Evolutionary conservation across 192 early-diverging fungal species (phyloP).

Genomic region (Rhizoclosmatium globosum): DNA sequence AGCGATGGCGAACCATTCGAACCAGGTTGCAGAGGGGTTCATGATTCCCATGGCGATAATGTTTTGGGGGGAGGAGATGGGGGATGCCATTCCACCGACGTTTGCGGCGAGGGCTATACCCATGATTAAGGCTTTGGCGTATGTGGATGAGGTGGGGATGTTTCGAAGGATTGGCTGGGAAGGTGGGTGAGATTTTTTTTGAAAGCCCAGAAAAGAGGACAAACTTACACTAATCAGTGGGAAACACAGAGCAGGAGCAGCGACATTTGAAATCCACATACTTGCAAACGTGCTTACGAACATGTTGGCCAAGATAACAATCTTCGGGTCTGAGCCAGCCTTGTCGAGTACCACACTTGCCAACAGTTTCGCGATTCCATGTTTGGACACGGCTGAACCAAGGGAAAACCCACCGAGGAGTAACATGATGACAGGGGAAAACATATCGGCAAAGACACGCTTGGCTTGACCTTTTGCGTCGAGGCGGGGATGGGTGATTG

Average conservation of each 20-base stretch:
- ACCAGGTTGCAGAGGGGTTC: constrained; percentile 87
- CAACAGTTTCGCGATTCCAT: constrained; percentile 90
- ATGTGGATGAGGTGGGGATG: constrained; percentile 78
- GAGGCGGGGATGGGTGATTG: constrained; percentile 60
- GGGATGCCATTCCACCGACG: constrained; percentile 96
- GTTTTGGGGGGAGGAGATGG: constrained; percentile 98
- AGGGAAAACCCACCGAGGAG: constrained; percentile 94
- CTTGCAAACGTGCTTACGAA: constrained; percentile 94
- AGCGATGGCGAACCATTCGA: constrained; percentile 88
- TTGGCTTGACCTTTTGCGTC: constrained; percentile 81
- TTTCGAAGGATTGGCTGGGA: constrained; percentile 89
- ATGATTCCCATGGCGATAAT: constrained; percentile 95
- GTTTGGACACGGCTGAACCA: constrained; percentile 94
- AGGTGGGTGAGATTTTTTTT: background rate
- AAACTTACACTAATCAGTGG: constrained; percentile 78
- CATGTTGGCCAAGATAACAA: constrained; percentile 93
- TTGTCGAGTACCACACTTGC: constrained; percentile 88
- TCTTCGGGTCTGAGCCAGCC: constrained; percentile 86
- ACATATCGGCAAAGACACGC: constrained; percentile 91
- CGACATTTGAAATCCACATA: constrained; percentile 99
- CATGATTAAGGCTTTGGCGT: constrained; percentile 87
- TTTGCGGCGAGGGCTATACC: constrained; percentile 98
- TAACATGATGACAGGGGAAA: constrained; percentile 95
- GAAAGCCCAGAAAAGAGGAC: no score
- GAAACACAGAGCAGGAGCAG: constrained; percentile 96